Base-by-base conservation (phyloP, 2,329 filamentous ascomycete genomes). In the Botryotinia globosa region DNA sequence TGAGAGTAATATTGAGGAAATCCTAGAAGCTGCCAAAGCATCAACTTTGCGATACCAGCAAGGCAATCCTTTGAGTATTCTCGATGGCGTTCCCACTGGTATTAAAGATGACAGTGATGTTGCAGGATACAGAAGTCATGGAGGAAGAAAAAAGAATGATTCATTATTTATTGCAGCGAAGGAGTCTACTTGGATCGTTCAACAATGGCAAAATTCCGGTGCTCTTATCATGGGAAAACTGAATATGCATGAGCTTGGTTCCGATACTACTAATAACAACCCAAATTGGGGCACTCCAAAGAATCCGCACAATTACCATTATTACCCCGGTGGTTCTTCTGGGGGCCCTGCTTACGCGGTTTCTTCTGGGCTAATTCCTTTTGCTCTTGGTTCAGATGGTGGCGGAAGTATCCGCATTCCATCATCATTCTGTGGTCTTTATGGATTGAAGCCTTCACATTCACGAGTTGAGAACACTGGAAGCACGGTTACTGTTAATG, bases 311-410 rank as follows among this genome's bases (percentile, higher is more conserved):
- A 93, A 94, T 79, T 80, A 83, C 0, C 80, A 84, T 4, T 95
- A 93, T 83, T 96, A 96, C 81, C 77, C 93, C 0, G 94, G 94
- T 48, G 94, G 94, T 29, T 97, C 94, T 80, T 98, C 95, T 1
- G 96, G 96, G 63, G 96, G 96, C 22, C 97, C 94, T 80, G 95
- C 95, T 3, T 89, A 97, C 29, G 93, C 93, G 14, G 93, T 98
- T 37, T 88, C 88, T 34, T 85, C 88, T 1, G 88, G 88, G 37
- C 84, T 87, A 3, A 86, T 86, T 0, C 86, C 89, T 39, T 75
- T 90, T 48, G 94, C 94, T 5, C 84, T 99, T 34, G 96, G 95
- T 32, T 97, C 95, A 22, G 96, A 99, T 80, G 98, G 91, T 0
- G 91, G 91, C 74, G 91, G 91, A 44, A 91, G 89, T 29, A 89